Percentiles rank a stretch among this genome's conserved stretches.
These are phyloP conservation scores for Eucalyptus guilfoylei DNA, from an alignment of 345 rosid species.

Conservation along the genomic window DNA sequence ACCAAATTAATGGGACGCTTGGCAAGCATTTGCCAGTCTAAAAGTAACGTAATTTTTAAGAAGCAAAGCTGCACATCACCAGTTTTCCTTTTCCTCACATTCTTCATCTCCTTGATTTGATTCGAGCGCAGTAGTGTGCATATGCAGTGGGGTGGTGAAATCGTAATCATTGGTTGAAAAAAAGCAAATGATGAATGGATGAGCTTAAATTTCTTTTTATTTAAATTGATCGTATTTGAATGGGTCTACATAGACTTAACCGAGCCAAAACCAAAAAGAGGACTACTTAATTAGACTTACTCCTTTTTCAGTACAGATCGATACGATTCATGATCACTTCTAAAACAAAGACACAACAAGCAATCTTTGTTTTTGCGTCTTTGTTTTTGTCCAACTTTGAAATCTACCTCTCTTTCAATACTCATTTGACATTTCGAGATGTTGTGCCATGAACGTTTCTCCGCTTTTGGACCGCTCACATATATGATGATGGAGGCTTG, in stretches of 20 bases:
- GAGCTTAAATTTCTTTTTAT: background rate
- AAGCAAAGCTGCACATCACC: accelerated
- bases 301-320: accelerated
- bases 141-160: background rate
- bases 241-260: background rate
- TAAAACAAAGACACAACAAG: background rate
- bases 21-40: too few relatives aligned
- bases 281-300: too few relatives aligned
- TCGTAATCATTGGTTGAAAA: background rate
- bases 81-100: background rate
- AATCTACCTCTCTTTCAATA: background rate
- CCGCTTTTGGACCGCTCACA: background rate
- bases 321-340: background rate
- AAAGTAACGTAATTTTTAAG: too few relatives aligned
- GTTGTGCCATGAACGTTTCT: background rate
- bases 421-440: background rate
- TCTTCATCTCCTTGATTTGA: background rate
- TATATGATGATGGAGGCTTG: background rate
- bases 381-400: background rate
- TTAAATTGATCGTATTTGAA: background rate
- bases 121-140: background rate
- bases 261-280: background rate
- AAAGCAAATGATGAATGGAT: background rate
- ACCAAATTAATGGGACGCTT: background rate
- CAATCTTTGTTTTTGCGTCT: background rate